Evolutionary conservation across 1,284 basidiomycete genomes (phyloP).

Genomic region (Violaceomyces palustris): DNA sequence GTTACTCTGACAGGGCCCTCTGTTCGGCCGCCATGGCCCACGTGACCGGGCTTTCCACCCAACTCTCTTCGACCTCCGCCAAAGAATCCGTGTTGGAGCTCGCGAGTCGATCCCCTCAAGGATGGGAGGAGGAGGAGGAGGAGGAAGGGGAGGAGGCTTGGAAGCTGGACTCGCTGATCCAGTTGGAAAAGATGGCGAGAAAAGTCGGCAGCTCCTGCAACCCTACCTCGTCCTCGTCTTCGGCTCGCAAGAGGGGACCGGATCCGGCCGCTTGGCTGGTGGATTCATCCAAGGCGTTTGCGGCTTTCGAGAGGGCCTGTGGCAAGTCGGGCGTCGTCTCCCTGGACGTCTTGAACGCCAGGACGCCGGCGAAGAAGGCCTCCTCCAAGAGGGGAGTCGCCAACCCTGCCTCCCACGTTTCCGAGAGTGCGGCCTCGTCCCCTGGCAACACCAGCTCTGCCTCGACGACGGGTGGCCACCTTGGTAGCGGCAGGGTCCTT

Average conservation of each 20-base stretch:
- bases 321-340: constrained; percentile 13
- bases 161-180: constrained; percentile 31
- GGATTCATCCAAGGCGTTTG: constrained; percentile 29
- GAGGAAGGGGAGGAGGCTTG: constrained; percentile 14
- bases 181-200: constrained; percentile 38
- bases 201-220: constrained; percentile 16
- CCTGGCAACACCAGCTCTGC: too few species aligned
- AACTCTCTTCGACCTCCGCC: neutral
- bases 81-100: too few species aligned
- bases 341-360: constrained; percentile 2
- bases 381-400: too few species aligned
- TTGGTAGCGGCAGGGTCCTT: too few species aligned
- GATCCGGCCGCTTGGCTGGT: constrained; percentile 25
- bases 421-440: too few species aligned
- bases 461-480: too few species aligned
- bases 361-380: too few species aligned
- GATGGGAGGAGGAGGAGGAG: neutral
- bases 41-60: constrained; percentile 23
- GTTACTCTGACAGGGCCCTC: constrained; percentile 78
- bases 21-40: constrained; percentile 60
- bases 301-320: constrained; percentile 33
- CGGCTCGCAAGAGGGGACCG: constrained; percentile 19
- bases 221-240: constrained; percentile 4
- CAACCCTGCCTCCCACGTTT: too few species aligned
- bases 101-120: neutral